Base-by-base conservation (phyloP, 2,329 filamentous ascomycete species). In the Pyrenophora tritici-repentis region DNA sequence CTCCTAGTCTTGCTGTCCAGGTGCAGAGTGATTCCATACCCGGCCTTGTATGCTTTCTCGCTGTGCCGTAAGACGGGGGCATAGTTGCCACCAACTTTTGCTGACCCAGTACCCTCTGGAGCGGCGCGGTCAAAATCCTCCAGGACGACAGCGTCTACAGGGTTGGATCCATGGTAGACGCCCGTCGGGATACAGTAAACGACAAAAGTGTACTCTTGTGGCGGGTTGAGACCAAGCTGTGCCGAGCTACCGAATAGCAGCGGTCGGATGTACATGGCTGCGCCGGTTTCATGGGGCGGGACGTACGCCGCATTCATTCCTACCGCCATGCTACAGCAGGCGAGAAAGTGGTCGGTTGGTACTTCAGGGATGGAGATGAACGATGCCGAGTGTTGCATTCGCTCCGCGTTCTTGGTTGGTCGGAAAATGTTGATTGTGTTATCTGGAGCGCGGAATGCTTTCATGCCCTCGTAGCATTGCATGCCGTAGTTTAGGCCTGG, bases 401-500 rank as follows among this genome's bases (percentile, higher is more conserved):
- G 90, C 35, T 78, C 75, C 32, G 92, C 94, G 73, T 97, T 97
- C 70, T 87, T 86, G 67, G 87, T 82, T 0, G 93, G 90, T 4
- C 93, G 88, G 84, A 97, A 97, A 73, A 97, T 84, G 71, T 86
- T 85, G 77, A 97, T 92, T 53, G 77, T 76, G 73, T 88, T 84
- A 50, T 82, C 79, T 14, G 91, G 89, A 2, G 82, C 80, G 57
- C 93, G 91, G 83, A 97, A 97, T 47, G 93, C 92, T 76, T 97
- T 97, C 73, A 97, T 86, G n/a, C 94, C 94, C 74, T 99, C 94
- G 80, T 96, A 99, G 66, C 91, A 93, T 78, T 97, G 94, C 72
- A 96, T 91, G 51, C 93, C 70, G 75, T 99, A 99, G 82, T 99
- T 99, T 60, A 97, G 84, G 36, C 86, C 93, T 0, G 94, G 92